Percentiles rank a stretch among this genome's conserved stretches.
phyloP scores from a whole-genome alignment of 163 green algal genomes.

The Scenedesmus sp. region DNA sequence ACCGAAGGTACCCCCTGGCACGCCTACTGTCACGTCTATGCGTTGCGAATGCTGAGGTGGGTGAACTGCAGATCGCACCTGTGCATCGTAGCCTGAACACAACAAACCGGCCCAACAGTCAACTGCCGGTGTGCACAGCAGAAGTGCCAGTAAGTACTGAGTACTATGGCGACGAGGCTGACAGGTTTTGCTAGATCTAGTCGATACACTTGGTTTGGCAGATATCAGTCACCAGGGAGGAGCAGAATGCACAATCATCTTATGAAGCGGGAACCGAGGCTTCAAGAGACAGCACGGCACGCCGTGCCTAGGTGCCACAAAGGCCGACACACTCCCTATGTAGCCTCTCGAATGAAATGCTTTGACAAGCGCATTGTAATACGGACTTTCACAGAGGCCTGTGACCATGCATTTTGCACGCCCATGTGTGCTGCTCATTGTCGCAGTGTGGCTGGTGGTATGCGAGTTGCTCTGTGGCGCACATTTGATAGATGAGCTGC shows the following conservation, averaged over 20 bases:
- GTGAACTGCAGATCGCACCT: background rate
- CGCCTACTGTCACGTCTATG: background rate
- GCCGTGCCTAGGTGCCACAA: background rate
- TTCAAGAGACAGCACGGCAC: constrained; percentile 1
- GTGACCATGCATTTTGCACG: too few relatives aligned
- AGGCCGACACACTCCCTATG: too few relatives aligned
- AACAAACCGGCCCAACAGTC: background rate
- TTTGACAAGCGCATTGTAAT: too few relatives aligned
- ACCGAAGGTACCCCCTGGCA: background rate
- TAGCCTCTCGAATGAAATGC: too few relatives aligned
- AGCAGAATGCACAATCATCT: background rate
- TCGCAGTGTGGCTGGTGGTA: too few relatives aligned
- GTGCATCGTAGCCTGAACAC: background rate
- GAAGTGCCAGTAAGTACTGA: background rate
- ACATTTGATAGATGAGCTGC: too few relatives aligned
- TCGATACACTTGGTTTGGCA: too few relatives aligned
- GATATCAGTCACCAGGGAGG: too few relatives aligned
- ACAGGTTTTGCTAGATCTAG: background rate
- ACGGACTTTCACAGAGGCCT: too few relatives aligned
- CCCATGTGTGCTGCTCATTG: too few relatives aligned
- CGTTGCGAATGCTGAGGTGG: background rate
- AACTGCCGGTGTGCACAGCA: background rate
- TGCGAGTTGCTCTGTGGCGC: too few relatives aligned
- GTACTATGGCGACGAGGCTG: background rate
- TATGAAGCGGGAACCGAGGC: background rate